Conservation (phyloP, 1,139 yeast genomes). For the Kodamaea sp. region DNA sequence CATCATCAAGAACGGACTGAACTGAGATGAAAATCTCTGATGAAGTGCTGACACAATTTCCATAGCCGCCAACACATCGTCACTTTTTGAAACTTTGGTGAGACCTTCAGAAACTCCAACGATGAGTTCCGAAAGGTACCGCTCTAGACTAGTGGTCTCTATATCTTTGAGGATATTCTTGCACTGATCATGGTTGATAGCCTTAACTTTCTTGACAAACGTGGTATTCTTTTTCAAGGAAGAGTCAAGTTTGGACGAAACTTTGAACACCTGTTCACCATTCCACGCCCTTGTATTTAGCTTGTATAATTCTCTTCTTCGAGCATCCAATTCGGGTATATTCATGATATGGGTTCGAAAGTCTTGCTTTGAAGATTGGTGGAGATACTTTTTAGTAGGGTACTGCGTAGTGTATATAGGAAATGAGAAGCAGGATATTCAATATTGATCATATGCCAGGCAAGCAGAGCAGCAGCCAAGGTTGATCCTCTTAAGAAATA, state of each 20-base stretch:
- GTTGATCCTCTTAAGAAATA: no score
- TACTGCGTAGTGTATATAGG: no score
- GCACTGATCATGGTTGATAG: conserved; percentile 51
- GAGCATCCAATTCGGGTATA: background rate
- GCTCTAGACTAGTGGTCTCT: conserved; percentile 62
- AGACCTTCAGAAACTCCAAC: conserved; percentile 67
- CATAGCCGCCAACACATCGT: conserved; percentile 64
- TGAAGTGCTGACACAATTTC: conserved; percentile 75
- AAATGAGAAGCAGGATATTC: no score
- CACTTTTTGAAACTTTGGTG: conserved; percentile 50
- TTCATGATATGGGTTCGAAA: background rate
- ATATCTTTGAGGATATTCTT: conserved; percentile 60
- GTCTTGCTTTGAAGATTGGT: no score
- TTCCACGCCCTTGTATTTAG: conserved; percentile 57
- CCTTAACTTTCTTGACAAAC: conserved; percentile 69
- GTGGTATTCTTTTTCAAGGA: conserved; percentile 84
- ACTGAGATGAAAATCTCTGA: conserved; percentile 62
- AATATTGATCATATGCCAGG: no score
- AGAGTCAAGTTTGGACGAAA: conserved; percentile 57
- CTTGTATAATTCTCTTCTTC: conserved; percentile 39
- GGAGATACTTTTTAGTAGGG: no score
- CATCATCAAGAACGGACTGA: conserved; percentile 55
- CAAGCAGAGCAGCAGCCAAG: no score
- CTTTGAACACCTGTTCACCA: conserved; percentile 35
- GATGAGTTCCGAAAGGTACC: conserved; percentile 73